Base-by-base conservation (phyloP, 768 basidiomycete genomes). In the Boletus tylopilopsis region DNA sequence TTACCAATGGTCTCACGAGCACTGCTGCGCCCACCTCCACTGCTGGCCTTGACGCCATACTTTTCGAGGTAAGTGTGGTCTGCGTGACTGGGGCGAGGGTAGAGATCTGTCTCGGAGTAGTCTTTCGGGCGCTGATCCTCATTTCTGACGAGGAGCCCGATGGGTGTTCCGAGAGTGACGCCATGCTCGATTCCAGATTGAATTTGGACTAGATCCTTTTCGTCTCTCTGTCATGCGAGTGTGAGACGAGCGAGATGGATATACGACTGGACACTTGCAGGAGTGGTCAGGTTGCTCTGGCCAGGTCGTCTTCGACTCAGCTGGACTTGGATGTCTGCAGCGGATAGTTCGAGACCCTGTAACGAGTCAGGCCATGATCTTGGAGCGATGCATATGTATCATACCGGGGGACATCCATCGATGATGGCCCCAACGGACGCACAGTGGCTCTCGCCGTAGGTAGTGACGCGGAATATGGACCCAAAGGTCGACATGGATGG, bases 401-500 rank as follows among this genome's bases (percentile, higher is more conserved):
- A 49, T 69, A 96, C 95, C 33, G 95, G 95, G 45, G 95, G 95
- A 57, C 93, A 93, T 29, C 96, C 96, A 66, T 98, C 96, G 61
- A 99, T 84, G 69, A 99, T 97, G 30, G 91, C 93, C 13, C 96
- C 96, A 30, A 98, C 96, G 13, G 92, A 94, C 25, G 90, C 82
- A 66, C 96, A 97, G 68, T 99, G 96, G 55, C 90, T 93, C 75
- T 99, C 96, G 51, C 96, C 96, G 65, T 90, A 99, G 56, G 96
- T 99, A 45, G 94, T 94, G 23, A 99, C 96, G 40, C 92, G 81
- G 75, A 90, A 99, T 33, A 90, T 75, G 22, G 77, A 81, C 21
- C 96, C 96, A 70, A 88, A 99, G 47, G 94, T 90, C 21, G 93
- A 95, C 96, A 99, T 97, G n/a, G n/a, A n/a, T n/a, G n/a, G n/a